Base-by-base conservation (phyloP, 495 filamentous ascomycete species). In the Tuber melanosporum region DNA sequence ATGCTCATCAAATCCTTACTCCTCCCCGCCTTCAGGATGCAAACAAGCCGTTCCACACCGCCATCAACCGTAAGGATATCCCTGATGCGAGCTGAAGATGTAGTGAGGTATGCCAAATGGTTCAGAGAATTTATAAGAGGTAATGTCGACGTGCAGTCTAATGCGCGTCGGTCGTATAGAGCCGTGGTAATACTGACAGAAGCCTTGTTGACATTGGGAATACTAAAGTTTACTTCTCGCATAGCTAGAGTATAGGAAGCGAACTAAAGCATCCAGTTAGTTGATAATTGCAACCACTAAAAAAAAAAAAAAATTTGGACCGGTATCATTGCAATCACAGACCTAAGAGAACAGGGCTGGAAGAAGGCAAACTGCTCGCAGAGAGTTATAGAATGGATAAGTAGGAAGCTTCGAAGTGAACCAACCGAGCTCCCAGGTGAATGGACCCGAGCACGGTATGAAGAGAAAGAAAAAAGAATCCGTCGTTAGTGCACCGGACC, bases 201-300 rank as follows among this genome's bases (percentile, higher is more conserved):
- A 80, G 95, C 95, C 91, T 98, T 99, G 87, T 99, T 99, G 89
- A 96, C 94, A 89, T 95, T 97, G 49, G 95, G 95, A 84, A 99
- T 98, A 86, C 95, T 98, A 86, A 98, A 99, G 85, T 99, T 99
- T 87, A 97, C 94, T 90, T 99, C 95, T 86, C 95, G 93, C 95
- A 99, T 98, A 26, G 6, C 26, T 66, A 19, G 14, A 26, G 57
- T 66, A 26, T 66, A 36, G 57, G 4, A 66, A 66, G 57, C 26
- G 57, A 66, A 66, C 57, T 66, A 66, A 26, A 66, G 52, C 14
- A 19, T 36, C 14, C 57, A 36, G 26, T 66, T 32, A 62, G 57
- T 36, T 17, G 14, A 36, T 19, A 36, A 66, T 26, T 62, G n/a
- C 14, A 66, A 66, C 26, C 1, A 3, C 2, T 32, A 4, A 12